These are phyloP conservation scores for Hypholoma fasciculare DNA, from an alignment of 768 basidiomycete species.

Conservation along the genomic window DNA sequence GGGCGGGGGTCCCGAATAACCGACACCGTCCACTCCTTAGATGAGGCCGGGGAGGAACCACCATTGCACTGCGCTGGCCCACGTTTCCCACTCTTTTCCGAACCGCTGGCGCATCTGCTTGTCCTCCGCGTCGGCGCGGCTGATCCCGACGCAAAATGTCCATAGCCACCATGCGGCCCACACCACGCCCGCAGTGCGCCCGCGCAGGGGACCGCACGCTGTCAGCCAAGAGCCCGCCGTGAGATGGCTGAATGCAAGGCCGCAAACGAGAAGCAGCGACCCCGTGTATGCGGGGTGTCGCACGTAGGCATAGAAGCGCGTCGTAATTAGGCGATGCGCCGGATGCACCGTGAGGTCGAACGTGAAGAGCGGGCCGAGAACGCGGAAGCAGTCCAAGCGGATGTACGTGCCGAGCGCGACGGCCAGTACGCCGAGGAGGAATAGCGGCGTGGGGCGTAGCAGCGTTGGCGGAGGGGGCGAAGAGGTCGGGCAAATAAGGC, in stretches of 20 bases:
- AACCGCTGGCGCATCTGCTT: slow-evolving; percentile 46
- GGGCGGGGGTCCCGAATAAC: too few relatives aligned
- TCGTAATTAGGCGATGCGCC: slow-evolving; percentile 48
- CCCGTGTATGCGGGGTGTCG: slow-evolving; percentile 59
- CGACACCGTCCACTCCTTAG: slow-evolving; percentile 10
- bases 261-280: slow-evolving; percentile 48
- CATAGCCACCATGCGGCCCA: slow-evolving; percentile 50
- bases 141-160: slow-evolving; percentile 48
- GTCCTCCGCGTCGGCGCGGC: slow-evolving; percentile 52
- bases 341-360: slow-evolving; percentile 60
- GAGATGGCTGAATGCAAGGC: slow-evolving; percentile 45
- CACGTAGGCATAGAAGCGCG: slow-evolving; percentile 50
- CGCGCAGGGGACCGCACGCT: slow-evolving; percentile 38
- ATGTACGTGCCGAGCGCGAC: slow-evolving; percentile 45
- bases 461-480: slow-evolving; percentile 26
- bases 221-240: slow-evolving; percentile 47
- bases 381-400: slow-evolving; percentile 52
- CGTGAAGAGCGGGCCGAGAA: slow-evolving; percentile 56
- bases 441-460: slow-evolving; percentile 39
- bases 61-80: slow-evolving; percentile 42
- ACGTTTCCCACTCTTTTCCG: slow-evolving; percentile 46
- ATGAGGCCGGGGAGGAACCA: slow-evolving; percentile 52
- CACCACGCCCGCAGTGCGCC: slow-evolving; percentile 22
- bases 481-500: slow-evolving; percentile 30
- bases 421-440: slow-evolving; percentile 43